A percentile compares a stretch with the other conserved stretches of the same genome.
Conservation (phyloP, 257 asterid species). For the Nicotiana tomentosiformis region DNA sequence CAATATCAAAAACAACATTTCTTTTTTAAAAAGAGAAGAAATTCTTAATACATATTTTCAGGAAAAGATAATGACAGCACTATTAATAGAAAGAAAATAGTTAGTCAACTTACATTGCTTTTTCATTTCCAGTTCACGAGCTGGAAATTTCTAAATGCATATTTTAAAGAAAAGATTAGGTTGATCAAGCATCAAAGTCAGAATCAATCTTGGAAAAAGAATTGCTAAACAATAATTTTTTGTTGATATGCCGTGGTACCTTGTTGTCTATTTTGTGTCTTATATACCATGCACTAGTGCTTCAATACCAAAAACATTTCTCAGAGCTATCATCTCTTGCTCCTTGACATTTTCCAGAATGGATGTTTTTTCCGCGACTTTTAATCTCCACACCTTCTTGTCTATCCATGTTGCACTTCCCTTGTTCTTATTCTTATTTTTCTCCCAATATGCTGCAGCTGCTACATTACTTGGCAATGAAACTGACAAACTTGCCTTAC, state of each 20-base stretch:
- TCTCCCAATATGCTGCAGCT: conserved; percentile 20
- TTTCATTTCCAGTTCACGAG: not conserved
- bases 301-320: not conserved
- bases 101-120: not conserved
- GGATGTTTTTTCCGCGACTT: not conserved
- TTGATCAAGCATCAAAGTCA: not conserved
- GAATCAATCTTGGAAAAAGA: not conserved
- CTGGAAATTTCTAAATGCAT: not conserved
- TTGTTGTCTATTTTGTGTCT: not conserved
- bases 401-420: conserved; percentile 9
- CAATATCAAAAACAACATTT: too few species aligned
- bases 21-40: too few species aligned
- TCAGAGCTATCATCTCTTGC: not conserved
- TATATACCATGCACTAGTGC: not conserved
- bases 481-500: conserved; percentile 31
- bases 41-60: too few species aligned
- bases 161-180: not conserved
- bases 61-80: too few species aligned
- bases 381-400: conserved; percentile 5
- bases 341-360: conserved; percentile 11
- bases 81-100: not conserved
- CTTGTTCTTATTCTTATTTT: conserved; percentile 10
- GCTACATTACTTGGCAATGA: conserved; percentile 18
- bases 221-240: not conserved
- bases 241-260: not conserved